Conservation (phyloP, 2,329 filamentous ascomycete genomes). For the Hypoxylon sp. region DNA sequence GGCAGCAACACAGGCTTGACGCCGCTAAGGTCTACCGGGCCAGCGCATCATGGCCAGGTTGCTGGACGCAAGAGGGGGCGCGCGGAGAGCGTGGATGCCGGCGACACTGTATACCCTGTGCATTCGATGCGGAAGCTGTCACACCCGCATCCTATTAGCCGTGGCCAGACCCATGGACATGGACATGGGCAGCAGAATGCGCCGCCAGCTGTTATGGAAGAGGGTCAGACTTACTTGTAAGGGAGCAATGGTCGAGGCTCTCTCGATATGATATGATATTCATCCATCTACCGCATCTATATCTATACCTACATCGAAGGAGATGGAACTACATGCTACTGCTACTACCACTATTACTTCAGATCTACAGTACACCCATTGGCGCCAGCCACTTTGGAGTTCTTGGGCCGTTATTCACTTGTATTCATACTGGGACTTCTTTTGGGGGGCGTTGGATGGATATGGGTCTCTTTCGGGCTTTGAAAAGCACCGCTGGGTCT, state of each 20-base stretch:
- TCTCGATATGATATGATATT: too few relatives aligned
- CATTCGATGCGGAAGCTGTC: slow-evolving; percentile 50
- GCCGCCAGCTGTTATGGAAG: slow-evolving; percentile 47
- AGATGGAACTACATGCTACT: not conserved
- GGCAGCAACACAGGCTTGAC: slow-evolving; percentile 44
- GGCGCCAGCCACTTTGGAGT: slow-evolving; percentile 18
- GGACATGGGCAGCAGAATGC: slow-evolving; percentile 21
- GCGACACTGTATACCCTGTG: slow-evolving; percentile 43
- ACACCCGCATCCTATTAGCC: slow-evolving; percentile 36
- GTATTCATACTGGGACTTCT: slow-evolving; percentile 16
- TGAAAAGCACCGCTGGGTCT: slow-evolving; percentile 32
- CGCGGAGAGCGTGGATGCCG: slow-evolving; percentile 50
- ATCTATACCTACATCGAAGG: not conserved
- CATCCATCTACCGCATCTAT: not conserved
- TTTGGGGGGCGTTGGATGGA: slow-evolving; percentile 1
- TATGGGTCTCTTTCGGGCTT: slow-evolving; percentile 26
- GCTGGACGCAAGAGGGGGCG: slow-evolving; percentile 53
- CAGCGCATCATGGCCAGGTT: slow-evolving; percentile 22
- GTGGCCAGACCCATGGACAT: slow-evolving; percentile 8
- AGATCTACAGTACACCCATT: slow-evolving; percentile 2
- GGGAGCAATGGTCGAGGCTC: too few relatives aligned
- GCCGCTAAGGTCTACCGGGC: slow-evolving; percentile 29
- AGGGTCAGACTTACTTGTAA: slow-evolving; percentile 37
- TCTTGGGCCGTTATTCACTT: slow-evolving; percentile 3
- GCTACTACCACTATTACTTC: slow-evolving; percentile 2